phyloP scores from a whole-genome alignment of 495 filamentous ascomycete genomes.

The Xylona heveae region DNA sequence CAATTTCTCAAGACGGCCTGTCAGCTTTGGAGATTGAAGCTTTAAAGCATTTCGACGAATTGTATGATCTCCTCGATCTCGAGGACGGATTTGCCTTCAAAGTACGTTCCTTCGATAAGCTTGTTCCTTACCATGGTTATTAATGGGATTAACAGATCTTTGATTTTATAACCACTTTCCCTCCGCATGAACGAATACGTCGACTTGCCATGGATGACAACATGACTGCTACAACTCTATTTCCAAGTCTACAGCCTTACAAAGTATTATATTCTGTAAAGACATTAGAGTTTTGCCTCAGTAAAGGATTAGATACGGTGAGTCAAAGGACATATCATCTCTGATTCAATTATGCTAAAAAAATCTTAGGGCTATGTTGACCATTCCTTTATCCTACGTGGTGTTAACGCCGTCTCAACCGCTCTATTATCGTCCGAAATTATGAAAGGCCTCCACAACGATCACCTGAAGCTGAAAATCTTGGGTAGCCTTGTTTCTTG shows the following conservation, averaged over 20 bases:
- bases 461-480: constrained; percentile 12
- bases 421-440: constrained; percentile 15
- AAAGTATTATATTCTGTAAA: constrained; percentile 54
- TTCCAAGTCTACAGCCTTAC: constrained; percentile 49
- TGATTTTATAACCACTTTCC: constrained; percentile 51
- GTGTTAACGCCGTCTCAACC: constrained; percentile 19
- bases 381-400: constrained; percentile 21
- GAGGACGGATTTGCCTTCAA: constrained; percentile 49
- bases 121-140: not conserved
- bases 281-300: constrained; percentile 31
- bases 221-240: constrained; percentile 32
- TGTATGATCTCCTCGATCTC: constrained; percentile 65
- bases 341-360: constrained; percentile 3
- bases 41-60: constrained; percentile 61
- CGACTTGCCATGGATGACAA: constrained; percentile 29
- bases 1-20: constrained; percentile 15
- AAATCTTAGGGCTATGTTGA: constrained; percentile 14
- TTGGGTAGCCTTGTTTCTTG: constrained; percentile 18
- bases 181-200: constrained; percentile 39
- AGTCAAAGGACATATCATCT: constrained; percentile 6
- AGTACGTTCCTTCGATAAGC: constrained; percentile 17
- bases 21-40: constrained; percentile 49
- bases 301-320: constrained; percentile 21
- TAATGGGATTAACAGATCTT: constrained; percentile 30
- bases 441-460: constrained; percentile 6